phyloP scores from a whole-genome alignment of 2,329 filamentous ascomycete genomes.

The Botryotinia narcissicola region DNA sequence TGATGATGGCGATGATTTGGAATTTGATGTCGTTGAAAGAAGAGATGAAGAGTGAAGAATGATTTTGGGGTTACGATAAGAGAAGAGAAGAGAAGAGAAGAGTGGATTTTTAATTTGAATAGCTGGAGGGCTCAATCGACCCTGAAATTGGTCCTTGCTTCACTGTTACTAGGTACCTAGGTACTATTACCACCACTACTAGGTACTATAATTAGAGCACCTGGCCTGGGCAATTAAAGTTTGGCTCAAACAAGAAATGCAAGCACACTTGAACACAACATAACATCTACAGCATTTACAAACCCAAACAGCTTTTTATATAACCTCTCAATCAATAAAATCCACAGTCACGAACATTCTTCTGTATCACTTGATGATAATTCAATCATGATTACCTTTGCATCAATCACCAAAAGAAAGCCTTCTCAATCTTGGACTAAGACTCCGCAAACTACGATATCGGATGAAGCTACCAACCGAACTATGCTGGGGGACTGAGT shows the following conservation, averaged over 20 bases:
- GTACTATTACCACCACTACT: background rate
- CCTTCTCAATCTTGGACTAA: background rate
- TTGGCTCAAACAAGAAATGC: conserved; percentile 3
- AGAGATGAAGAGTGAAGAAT: background rate
- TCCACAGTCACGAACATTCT: too few relatives aligned
- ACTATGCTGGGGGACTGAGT: background rate
- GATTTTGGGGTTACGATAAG: background rate
- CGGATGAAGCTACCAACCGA: background rate
- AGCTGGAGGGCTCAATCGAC: background rate
- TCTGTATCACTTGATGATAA: background rate
- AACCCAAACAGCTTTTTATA: background rate
- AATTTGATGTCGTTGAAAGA: background rate
- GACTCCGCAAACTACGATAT: background rate
- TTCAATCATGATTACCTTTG: background rate
- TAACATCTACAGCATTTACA: background rate
- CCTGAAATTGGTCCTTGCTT: background rate
- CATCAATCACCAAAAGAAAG: background rate
- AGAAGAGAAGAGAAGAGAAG: background rate
- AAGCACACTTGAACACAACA: background rate
- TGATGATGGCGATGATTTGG: background rate
- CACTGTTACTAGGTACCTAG: background rate
- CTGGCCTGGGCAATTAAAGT: background rate
- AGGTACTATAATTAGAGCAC: background rate
- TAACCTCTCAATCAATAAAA: background rate
- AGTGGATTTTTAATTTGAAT: background rate